These are phyloP conservation scores for Gamsiella multidivaricata DNA, from an alignment of 192 early-diverging fungal genomes.

Conservation along the genomic window DNA sequence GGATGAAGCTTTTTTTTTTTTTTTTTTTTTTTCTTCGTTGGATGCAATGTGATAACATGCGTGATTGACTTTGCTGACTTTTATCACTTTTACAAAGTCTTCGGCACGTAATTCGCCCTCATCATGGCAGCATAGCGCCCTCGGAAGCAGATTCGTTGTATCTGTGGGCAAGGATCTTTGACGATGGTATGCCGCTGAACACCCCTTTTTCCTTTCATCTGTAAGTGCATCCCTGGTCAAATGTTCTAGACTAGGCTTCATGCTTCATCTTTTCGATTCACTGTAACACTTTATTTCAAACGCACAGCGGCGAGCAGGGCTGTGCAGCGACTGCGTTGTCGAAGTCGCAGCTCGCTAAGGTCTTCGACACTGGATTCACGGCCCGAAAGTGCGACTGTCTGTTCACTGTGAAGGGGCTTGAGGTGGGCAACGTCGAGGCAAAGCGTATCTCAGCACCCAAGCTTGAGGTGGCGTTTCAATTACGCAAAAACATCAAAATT, in stretches of 20 bases:
- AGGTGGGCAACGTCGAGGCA: conserved; percentile 35
- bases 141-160: conserved; percentile 18
- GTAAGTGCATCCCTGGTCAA: conserved; percentile 10
- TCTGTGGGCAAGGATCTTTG: conserved; percentile 17
- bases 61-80: conserved; percentile 2
- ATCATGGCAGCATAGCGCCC: conserved; percentile 8
- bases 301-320: conserved; percentile 29
- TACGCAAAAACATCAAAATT: conserved; percentile 30
- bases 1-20: no score
- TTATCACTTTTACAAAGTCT: neutral
- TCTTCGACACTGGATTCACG: conserved; percentile 16
- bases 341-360: conserved; percentile 14
- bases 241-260: conserved; percentile 1
- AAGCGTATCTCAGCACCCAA: conserved; percentile 13
- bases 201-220: conserved; percentile 14
- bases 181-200: conserved; percentile 15
- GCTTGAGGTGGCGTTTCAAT: conserved; percentile 19
- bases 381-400: conserved; percentile 31
- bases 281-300: conserved; percentile 2
- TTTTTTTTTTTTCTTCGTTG: neutral
- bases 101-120: conserved; percentile 14
- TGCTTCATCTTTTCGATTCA: neutral
- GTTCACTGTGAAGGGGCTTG: conserved; percentile 25
- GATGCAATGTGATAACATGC: neutral
- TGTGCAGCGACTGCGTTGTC: conserved; percentile 21